These are phyloP conservation scores for Pichia inconspicua DNA, from an alignment of 1,139 yeast species.

Conservation along the genomic window DNA sequence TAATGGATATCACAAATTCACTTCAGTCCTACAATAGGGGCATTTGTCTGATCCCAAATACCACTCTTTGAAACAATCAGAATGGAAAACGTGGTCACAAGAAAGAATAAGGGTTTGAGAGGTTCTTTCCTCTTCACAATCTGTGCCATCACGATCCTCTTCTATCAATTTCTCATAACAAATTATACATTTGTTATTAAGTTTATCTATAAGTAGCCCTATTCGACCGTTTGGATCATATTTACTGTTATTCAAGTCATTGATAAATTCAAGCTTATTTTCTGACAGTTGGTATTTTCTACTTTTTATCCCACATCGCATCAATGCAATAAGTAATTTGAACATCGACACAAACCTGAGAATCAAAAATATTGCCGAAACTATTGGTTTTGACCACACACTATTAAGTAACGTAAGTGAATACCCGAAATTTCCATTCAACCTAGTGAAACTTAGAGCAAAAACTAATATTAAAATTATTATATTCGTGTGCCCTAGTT, in stretches of 20 bases:
- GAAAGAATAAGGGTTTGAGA: conserved; percentile 21
- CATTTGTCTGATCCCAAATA: conserved; percentile 36
- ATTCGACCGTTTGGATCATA: background rate
- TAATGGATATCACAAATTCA: conserved; percentile 3
- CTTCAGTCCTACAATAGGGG: conserved; percentile 37
- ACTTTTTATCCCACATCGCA: conserved; percentile 16
- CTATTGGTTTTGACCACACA: conserved; percentile 12
- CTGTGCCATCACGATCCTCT: background rate
- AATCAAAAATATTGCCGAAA: conserved; percentile 14
- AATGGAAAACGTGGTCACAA: conserved; percentile 42
- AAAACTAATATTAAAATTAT: conserved; percentile 16
- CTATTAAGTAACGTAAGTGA: conserved; percentile 8
- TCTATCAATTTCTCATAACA: conserved; percentile 18
- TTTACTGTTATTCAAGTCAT: background rate
- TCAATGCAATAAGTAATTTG: conserved; percentile 16
- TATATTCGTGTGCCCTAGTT: conserved; percentile 19
- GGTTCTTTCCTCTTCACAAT: background rate
- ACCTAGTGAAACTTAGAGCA: conserved; percentile 13
- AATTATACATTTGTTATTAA: conserved; percentile 21
- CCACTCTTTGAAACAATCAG: conserved; percentile 41
- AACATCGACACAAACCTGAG: conserved; percentile 18
- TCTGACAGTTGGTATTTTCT: background rate
- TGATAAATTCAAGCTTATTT: background rate
- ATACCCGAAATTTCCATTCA: conserved; percentile 8
- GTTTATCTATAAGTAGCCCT: background rate